phyloP scores from a whole-genome alignment of 805 yeast genomes.

The Dipodascus geniculatus region DNA sequence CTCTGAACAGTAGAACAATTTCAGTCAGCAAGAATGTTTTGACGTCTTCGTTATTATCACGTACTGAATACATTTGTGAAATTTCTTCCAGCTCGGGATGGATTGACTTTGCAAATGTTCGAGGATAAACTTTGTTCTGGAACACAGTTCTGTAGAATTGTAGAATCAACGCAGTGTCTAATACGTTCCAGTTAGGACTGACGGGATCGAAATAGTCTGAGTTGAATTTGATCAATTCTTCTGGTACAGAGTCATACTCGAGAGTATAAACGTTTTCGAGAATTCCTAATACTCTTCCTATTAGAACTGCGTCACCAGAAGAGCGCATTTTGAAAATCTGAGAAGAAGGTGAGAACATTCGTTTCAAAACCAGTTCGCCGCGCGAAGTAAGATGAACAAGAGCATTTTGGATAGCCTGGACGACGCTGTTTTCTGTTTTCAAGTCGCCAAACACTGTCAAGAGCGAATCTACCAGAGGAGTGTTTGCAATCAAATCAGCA shows the following conservation, averaged over 20 bases:
- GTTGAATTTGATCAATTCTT: constrained; percentile 18
- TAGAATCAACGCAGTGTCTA: background rate
- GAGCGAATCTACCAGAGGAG: constrained; percentile 20
- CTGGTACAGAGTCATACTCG: constrained; percentile 18
- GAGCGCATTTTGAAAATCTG: constrained; percentile 10
- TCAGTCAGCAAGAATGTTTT: constrained; percentile 16
- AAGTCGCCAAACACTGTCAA: constrained; percentile 11
- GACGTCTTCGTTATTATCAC: constrained; percentile 6
- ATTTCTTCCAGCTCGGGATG: constrained; percentile 12
- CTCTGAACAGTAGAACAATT: constrained; percentile 18
- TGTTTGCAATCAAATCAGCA: constrained; percentile 26
- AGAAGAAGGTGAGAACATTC: constrained; percentile 21
- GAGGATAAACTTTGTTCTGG: constrained; percentile 1
- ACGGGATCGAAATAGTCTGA: constrained; percentile 9
- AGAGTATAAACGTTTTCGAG: constrained; percentile 19
- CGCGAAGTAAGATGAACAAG: constrained; percentile 15
- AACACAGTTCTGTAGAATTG: background rate
- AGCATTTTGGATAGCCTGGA: constrained; percentile 15
- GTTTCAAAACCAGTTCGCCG: constrained; percentile 25
- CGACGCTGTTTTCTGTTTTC: constrained; percentile 14
- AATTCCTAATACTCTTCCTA: constrained; percentile 22
- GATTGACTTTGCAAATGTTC: constrained; percentile 12
- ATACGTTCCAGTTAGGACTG: background rate
- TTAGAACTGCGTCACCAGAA: constrained; percentile 15
- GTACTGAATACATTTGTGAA: constrained; percentile 13